Evolutionary conservation across 176 grass and related monocot species (phyloP).

Genomic region (Aegilops longissima): DNA sequence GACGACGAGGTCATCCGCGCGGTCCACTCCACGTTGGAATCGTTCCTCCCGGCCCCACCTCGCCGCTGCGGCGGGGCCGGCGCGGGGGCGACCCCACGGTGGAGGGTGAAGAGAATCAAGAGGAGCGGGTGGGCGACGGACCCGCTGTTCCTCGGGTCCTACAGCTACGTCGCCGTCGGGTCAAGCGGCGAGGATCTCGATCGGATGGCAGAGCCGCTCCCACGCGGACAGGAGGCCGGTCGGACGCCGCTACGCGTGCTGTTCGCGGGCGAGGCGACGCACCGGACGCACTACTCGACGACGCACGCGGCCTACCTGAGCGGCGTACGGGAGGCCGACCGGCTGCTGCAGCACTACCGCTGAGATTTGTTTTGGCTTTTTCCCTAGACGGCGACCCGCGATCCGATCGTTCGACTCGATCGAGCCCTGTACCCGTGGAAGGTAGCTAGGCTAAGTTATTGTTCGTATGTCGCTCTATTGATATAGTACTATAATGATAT

Average conservation of each 20-base stretch:
- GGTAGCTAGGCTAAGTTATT: too few species aligned
- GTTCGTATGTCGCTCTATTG: too few species aligned
- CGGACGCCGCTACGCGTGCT: conserved; percentile 40
- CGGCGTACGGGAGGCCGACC: conserved; percentile 70
- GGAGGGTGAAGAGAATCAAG: conserved; percentile 50
- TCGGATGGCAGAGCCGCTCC: conserved; percentile 80
- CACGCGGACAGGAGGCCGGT: not conserved
- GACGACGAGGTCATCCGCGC: conserved; percentile 62
- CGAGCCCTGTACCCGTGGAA: not conserved
- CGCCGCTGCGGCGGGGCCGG: not conserved
- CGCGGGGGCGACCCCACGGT: not conserved
- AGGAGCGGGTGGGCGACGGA: conserved; percentile 70
- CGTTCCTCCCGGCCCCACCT: conserved; percentile 25
- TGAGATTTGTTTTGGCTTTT: not conserved
- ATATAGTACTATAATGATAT: too few species aligned
- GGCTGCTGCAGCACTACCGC: conserved; percentile 53
- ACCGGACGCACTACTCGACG: conserved; percentile 83
- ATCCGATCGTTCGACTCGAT: not conserved
- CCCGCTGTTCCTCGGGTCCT: conserved; percentile 79
- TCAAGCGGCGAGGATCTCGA: conserved; percentile 76
- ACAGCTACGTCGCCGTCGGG: conserved; percentile 83
- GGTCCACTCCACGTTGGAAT: conserved; percentile 48
- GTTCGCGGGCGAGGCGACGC: conserved; percentile 93
- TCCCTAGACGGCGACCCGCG: not conserved
- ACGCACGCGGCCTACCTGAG: conserved; percentile 86